Base-by-base conservation (phyloP, 176 grass and related monocot species). In the Raddia guianensis region DNA sequence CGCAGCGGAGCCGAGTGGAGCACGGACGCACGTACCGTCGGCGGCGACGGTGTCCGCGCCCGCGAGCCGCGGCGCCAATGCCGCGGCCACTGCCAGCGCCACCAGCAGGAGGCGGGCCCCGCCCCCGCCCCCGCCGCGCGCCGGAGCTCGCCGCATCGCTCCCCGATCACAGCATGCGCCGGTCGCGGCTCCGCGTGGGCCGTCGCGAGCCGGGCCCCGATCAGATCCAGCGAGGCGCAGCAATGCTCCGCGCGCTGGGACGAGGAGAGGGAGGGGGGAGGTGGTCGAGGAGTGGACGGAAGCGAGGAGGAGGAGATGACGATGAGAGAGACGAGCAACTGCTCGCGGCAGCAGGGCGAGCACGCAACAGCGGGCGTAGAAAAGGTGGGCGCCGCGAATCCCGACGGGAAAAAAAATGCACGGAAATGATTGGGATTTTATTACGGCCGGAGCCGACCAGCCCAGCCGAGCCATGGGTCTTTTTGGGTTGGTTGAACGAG, bases 41-140 rank as follows among this genome's bases (percentile, higher is more conserved):
- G 79, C 53, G 1, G 79, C 66, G 68, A 78, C 79, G 35, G 88
- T 90, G 79, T 61, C 61, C 35, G 88, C 78, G 61, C 67, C 11
- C 79, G 8, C 88, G 19, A 65, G 59, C 14, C 58, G 53, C 44
- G 83, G 87, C 78, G 78, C 66, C 83, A 82, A 90, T 86, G 88
- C 66, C 15, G 55, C n/a, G 9, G 76, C 50, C 49, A 9, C 48
- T 21, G 9, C 2, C 49, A 77, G 9, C 6, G 52, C 5, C 3
- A 80, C 6, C 56, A 15, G 49, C 20, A 8, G 7, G 6, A 68
- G 3, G 50, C 33, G 11, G 5, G 9, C 13, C 47, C 79, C 67
- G 1, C 73, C 27, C 27, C 27, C 27, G 27, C 27, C 44, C 33
- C 50, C 21, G 60, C 14, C 14, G 40, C 47, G 54, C 52, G 2